phyloP scores from a whole-genome alignment of 768 basidiomycete genomes.

The Boletellus ananas region DNA sequence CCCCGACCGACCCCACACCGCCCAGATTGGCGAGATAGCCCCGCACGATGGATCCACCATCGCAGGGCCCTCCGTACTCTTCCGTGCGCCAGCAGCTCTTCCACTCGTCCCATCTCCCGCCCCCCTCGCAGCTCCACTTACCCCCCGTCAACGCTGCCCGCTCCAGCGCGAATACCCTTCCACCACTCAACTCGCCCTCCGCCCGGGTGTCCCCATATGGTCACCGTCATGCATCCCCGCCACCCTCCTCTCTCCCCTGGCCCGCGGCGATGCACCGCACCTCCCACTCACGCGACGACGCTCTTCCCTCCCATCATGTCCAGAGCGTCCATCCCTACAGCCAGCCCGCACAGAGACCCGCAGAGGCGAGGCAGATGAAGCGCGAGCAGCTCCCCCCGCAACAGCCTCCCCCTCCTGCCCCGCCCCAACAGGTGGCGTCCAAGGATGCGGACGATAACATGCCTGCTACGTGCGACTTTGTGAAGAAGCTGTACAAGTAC shows the following conservation, averaged over 20 bases:
- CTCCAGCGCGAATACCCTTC: slow-evolving; percentile 38
- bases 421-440: slow-evolving; percentile 15
- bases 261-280: slow-evolving; percentile 32
- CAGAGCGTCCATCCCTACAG: slow-evolving; percentile 19
- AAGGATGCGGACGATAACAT: slow-evolving; percentile 63
- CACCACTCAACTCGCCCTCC: slow-evolving; percentile 35
- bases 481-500: slow-evolving; percentile 91
- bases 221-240: slow-evolving; percentile 29
- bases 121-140: slow-evolving; percentile 40
- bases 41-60: slow-evolving; percentile 24
- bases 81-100: slow-evolving; percentile 35
- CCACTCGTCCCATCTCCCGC: slow-evolving; percentile 42
- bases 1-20: neutral
- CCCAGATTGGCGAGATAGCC: slow-evolving; percentile 4
- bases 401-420: slow-evolving; percentile 20
- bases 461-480: slow-evolving; percentile 90
- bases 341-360: slow-evolving; percentile 16
- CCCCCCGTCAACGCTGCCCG: slow-evolving; percentile 34
- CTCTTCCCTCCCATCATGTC: slow-evolving; percentile 26
- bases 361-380: slow-evolving; percentile 28
- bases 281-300: slow-evolving; percentile 42
- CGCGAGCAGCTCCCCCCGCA: slow-evolving; percentile 27
- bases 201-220: slow-evolving; percentile 23
- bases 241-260: slow-evolving; percentile 25
- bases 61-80: slow-evolving; percentile 29